Base-by-base conservation (phyloP, 345 rosid species). In the Leavenworthia alabamica region DNA sequence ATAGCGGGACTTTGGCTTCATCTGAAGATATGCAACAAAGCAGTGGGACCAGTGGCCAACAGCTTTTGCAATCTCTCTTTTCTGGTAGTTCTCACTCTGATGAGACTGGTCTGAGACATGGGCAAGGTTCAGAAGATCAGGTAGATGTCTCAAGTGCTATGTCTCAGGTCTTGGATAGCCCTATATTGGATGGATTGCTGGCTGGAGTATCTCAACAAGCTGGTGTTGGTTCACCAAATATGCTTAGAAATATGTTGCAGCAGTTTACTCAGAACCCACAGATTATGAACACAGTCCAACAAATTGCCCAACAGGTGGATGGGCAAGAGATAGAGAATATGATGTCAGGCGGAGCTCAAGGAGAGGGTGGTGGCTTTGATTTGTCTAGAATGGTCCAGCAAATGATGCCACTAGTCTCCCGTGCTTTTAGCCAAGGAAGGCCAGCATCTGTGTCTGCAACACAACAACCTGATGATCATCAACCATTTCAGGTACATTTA, bases 341-440 rank as follows among this genome's bases (percentile, higher is more conserved):
- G 81, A 83, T 89, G 61, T 78, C 83, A 3, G 88, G 95, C 7
- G 56, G 73, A 44, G 85, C 81, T 32, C 74, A 81, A 41, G 84
- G 77, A 26, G 82, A 68, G 52, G 83, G 82, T 2, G 80, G 96
- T 1, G 82, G 90, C 48, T 27, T 85, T 58, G 97, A 87, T 77
- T 72, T 87, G 68, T 85, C 97, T 13, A 81, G 79, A 65, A 85
- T 93, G 87, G 76, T 93, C 33, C 97, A 83, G 58, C 94, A 83
- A 71, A 87, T 93, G 97, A 87, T 93, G 97, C 99, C 96, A 31
- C 74, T 86, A 44, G 96, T 93, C 60, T 85, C 97, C 27, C 95
- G 80, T 73, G 95, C 91, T 52, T 79, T 93, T 27, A 76, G 75
- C 27, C 74, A 68, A 59, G 88, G 83, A 24, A 63, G 76, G 32